A percentile compares a stretch with the other conserved stretches of the same genome.
These are phyloP conservation scores for Chondrostereum purpureum DNA, from an alignment of 1,284 basidiomycete genomes.

Conservation along the genomic window DNA sequence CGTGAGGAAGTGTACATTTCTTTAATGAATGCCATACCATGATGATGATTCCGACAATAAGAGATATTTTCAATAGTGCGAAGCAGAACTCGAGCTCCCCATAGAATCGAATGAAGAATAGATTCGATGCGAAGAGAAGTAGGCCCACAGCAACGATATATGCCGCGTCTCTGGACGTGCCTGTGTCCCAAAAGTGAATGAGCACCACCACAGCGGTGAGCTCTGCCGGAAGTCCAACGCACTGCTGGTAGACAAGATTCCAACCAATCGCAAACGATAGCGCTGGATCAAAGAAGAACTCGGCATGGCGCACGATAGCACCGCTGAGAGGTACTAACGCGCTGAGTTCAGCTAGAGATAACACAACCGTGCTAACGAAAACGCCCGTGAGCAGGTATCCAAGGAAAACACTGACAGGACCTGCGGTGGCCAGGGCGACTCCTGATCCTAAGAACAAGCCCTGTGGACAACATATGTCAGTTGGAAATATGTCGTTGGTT, in stretches of 20 bases:
- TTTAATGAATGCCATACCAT: constrained; percentile 4
- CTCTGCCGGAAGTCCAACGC: constrained; percentile 11
- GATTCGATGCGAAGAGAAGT: constrained; percentile 21
- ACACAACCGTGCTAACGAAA: constrained; percentile 13
- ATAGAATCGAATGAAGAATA: constrained; percentile 11
- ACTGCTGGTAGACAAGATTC: constrained; percentile 3
- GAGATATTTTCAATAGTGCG: constrained; percentile 27
- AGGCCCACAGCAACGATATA: constrained; percentile 24
- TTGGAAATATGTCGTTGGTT: background rate
- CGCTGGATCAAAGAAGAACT: background rate
- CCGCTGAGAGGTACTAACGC: constrained; percentile 5
- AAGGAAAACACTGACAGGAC: constrained; percentile 19
- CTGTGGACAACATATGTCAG: background rate
- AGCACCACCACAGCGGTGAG: constrained; percentile 9
- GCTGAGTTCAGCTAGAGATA: constrained; percentile 6
- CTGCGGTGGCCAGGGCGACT: constrained; percentile 19
- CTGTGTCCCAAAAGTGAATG: constrained; percentile 14
- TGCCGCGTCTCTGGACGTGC: constrained; percentile 19
- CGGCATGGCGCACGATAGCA: background rate
- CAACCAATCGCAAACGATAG: background rate
- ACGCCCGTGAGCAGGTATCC: constrained; percentile 20
- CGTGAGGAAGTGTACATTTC: background rate
- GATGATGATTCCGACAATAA: constrained; percentile 25
- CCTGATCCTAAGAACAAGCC: constrained; percentile 18
- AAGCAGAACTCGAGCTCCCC: constrained; percentile 30